A percentile compares a stretch with the other conserved stretches of the same genome.
These are phyloP conservation scores for Meyerozyma athensensis DNA, from an alignment of 1,139 yeast species.

Conservation along the genomic window DNA sequence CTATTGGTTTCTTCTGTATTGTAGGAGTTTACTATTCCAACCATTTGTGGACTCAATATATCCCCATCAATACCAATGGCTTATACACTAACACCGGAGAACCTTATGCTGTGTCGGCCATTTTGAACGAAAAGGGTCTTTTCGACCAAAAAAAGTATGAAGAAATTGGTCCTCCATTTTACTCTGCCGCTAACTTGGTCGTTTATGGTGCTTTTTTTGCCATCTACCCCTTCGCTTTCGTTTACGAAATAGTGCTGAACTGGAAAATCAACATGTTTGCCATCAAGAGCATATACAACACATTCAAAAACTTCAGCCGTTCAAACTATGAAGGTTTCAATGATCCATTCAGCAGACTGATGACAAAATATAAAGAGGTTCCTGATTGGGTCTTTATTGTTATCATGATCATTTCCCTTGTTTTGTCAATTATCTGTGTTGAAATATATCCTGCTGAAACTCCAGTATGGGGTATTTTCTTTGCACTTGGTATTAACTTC, in stretches of 20 bases:
- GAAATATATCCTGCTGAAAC: constrained; percentile 44
- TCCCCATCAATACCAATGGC: constrained; percentile 51
- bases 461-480: constrained; percentile 56
- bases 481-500: constrained; percentile 50
- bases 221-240: constrained; percentile 50
- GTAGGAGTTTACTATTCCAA: constrained; percentile 48
- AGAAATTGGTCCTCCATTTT: constrained; percentile 52
- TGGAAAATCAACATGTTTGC: constrained; percentile 6
- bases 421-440: constrained; percentile 29
- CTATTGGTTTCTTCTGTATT: constrained; percentile 36
- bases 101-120: constrained; percentile 34
- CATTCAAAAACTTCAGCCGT: constrained; percentile 6
- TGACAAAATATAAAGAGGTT: constrained; percentile 15
- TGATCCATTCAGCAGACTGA: constrained; percentile 15
- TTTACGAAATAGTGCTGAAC: constrained; percentile 8
- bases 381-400: constrained; percentile 15
- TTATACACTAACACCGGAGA: constrained; percentile 47
- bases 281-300: constrained; percentile 4
- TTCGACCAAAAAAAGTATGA: constrained; percentile 38
- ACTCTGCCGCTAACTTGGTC: constrained; percentile 52
- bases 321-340: constrained; percentile 23
- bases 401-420: constrained; percentile 12
- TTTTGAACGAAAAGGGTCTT: constrained; percentile 33
- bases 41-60: constrained; percentile 45
- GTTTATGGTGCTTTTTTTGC: constrained; percentile 55